Evolutionary conservation across 345 rosid species (phyloP).

Genomic region (Moricandia moricandioides): DNA sequence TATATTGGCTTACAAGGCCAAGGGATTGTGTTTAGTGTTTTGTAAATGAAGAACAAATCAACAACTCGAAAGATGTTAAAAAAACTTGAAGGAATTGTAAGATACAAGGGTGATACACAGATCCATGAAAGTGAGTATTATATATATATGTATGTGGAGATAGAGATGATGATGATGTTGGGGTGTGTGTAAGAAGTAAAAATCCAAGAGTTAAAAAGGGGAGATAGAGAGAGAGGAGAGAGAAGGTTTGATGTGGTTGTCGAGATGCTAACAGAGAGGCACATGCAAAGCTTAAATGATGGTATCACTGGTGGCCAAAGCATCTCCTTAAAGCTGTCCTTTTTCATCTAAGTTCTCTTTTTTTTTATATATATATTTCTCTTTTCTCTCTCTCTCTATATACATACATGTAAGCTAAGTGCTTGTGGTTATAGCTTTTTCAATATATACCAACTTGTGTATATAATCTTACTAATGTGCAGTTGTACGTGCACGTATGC

Average conservation of each 20-base stretch:
- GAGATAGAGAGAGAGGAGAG: constrained; percentile 4
- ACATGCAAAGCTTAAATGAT: constrained; percentile 46
- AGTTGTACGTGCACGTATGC: constrained; percentile 6
- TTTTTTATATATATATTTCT: constrained; percentile 14
- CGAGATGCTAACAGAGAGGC: constrained; percentile 45
- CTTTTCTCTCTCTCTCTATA: constrained; percentile 22
- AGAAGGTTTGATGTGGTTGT: constrained; percentile 35
- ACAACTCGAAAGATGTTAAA: background rate
- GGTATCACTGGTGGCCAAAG: constrained; percentile 41
- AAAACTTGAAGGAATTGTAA: constrained; percentile 1
- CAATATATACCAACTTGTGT: background rate
- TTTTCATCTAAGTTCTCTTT: constrained; percentile 24
- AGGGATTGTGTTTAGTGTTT: background rate
- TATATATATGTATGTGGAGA: background rate
- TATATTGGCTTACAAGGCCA: background rate
- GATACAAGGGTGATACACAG: background rate
- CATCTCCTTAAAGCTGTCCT: constrained; percentile 42
- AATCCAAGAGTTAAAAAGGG: constrained; percentile 33
- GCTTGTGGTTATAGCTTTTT: background rate
- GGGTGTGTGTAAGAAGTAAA: constrained; percentile 38
- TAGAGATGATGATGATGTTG: constrained; percentile 33
- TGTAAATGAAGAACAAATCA: constrained; percentile 1
- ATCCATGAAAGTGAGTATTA: constrained; percentile 8
- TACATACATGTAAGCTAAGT: background rate
- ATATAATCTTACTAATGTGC: background rate